Evolutionary conservation across 2,329 filamentous ascomycete genomes (phyloP), one percentile per base, ranked within the genome.

Genomic region (Paramyrothecium sp.): DNA sequence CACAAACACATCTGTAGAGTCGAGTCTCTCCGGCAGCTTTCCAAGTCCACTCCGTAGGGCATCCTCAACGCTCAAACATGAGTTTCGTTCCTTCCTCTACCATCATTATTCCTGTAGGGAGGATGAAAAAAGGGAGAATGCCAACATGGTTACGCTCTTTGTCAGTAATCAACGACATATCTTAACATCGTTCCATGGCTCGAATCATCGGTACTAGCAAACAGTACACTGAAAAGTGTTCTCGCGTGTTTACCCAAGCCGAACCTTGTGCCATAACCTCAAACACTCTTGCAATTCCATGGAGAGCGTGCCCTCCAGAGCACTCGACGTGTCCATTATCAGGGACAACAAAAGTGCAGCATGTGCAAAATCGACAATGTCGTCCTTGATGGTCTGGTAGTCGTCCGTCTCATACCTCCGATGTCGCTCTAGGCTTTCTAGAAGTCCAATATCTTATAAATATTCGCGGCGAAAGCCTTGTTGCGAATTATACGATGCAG

Each of bases 381-480:
- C 69, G 10, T 75, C 71, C 47, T 71, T 67, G 50, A 83, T 57
- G 2, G 68, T 61, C 16, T 72, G 68, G 47, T 77, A 71, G 56
- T 85, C 81, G 3, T 68, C 58, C 68, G 75, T 23, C 76, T 73
- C 78, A 85, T 82, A 7, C 82, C 82, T 8, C 81, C 81, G 56
- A 80, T 78, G 30, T 84, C 81, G 2, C 79, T 76, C 80, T 82
- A 85, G 1, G 73, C 71, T 66, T 78, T 81, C 82, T 82, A 85
- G 44, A 67, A 64, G 56, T 83, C 80, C 34, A 86, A 63, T 67
- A 81, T 76, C 33, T 66, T 61, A 58, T 72, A 78, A 3, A 84
- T 58, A 1, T 63, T 63, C 0, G 64, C 61, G 0, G 81, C 64
- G 51, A 81, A 80, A 55, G 71, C 66, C 12, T 74, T 73, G 46